Evolutionary conservation across 768 basidiomycete genomes (phyloP), one percentile per base, ranked within the genome.

Genomic region (Podaxis pistillaris): DNA sequence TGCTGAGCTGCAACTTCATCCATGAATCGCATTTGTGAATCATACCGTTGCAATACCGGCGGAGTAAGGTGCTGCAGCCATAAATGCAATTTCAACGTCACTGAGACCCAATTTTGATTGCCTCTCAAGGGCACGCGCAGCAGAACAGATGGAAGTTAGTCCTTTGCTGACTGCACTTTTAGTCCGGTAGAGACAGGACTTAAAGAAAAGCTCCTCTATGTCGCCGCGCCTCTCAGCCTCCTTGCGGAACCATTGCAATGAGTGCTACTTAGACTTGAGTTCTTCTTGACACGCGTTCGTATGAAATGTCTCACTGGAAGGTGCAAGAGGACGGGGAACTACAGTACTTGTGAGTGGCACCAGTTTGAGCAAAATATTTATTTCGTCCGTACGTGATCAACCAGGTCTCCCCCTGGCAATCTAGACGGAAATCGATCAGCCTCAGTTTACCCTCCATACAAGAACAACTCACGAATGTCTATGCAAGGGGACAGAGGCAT

Each of bases 1-100:
- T 24, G 28, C 7, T 46, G 19, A 19, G 44, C 1, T 46, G 19
- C 44, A 46, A 17, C 17, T 4, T 9, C 17, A n/a, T 17, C 1
- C 44, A 9, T 19, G 19, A 17, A 46, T 17, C n/a, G 1, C 7
- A 8, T 17, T 19, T 8, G 17, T 6, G n/a, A 46, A 46, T 46
- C 44, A 7, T 51, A 75, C 74, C 3, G 72, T 74, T 33, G 66
- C 68, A 1, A 73, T 69, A 4, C 72, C 74, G 7, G 72, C 74
- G 9, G 67, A 55, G 44, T 70, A 74, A 0, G 74, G 73, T 1
- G 73, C 66, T 1, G 71, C 71, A 13, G 72, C 62, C 4, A 70
- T 67, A 64, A 78, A 79, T 0, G 80, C 78, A 62, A 76, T 75
- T 64, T 81, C 81, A 12, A 77, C 68, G 33, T 79, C 71, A n/a